Evolutionary conservation across 2,329 filamentous ascomycete genomes (phyloP).

Genomic region (Dothideomycetidae sp.): DNA sequence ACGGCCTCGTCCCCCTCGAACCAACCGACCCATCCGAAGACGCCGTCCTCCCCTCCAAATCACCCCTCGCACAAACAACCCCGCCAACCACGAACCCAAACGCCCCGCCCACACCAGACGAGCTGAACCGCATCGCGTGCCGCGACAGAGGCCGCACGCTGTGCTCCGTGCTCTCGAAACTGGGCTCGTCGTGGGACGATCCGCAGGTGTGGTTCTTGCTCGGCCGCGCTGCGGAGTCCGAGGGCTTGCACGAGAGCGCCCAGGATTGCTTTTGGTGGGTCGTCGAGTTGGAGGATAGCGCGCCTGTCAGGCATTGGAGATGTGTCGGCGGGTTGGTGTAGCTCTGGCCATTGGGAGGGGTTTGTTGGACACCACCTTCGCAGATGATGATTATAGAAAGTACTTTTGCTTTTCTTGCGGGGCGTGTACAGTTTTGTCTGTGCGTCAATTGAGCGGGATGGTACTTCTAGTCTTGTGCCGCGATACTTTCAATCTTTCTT

Average conservation of each 20-base stretch:
- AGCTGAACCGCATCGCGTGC: conserved; percentile 71
- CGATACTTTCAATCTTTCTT: too few relatives aligned
- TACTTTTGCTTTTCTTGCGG: too few relatives aligned
- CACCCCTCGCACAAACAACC: conserved; percentile 9
- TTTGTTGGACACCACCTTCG: too few relatives aligned
- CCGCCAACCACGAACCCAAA: conserved; percentile 4
- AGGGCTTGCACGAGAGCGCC: conserved; percentile 71
- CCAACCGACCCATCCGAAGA: conserved; percentile 18
- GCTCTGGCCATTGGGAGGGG: too few relatives aligned
- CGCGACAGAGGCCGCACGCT: conserved; percentile 79
- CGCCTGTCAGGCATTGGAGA: conserved; percentile 66
- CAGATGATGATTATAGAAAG: too few relatives aligned
- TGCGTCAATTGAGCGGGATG: too few relatives aligned
- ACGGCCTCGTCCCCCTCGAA: conserved; percentile 44
- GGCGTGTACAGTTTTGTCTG: too few relatives aligned
- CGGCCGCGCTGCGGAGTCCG: conserved; percentile 74
- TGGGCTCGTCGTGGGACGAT: conserved; percentile 74
- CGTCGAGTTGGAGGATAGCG: conserved; percentile 79
- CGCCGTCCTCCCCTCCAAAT: conserved; percentile 7
- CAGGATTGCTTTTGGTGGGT: conserved; percentile 96
- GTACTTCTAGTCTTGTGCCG: too few relatives aligned
- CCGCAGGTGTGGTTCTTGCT: conserved; percentile 88
- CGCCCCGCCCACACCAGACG: conserved; percentile 42
- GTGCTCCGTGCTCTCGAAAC: conserved; percentile 67
- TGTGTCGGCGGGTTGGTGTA: background rate